Evolutionary conservation across 441 rosid genomes (phyloP).

Genomic region (Euphorbia schlechtendalii): DNA sequence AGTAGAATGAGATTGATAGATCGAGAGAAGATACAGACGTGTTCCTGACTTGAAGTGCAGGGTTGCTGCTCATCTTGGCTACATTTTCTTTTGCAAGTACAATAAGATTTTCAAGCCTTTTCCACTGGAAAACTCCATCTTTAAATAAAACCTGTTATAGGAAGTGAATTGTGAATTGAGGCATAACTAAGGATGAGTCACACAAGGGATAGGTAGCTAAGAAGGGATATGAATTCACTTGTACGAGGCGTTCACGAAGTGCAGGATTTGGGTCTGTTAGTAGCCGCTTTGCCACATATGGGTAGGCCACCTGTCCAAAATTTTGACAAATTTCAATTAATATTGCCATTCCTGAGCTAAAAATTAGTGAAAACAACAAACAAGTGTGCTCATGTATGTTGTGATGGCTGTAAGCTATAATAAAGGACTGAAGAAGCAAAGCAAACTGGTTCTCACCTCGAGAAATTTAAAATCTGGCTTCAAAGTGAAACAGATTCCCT

Average conservation of each 20-base stretch:
- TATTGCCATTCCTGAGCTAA: not conserved
- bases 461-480: constrained; percentile 94
- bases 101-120: constrained; percentile 85
- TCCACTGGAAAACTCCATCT: constrained; percentile 90
- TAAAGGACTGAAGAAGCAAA: not conserved
- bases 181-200: too few relatives aligned
- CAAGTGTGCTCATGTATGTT: not conserved
- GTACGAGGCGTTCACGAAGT: constrained; percentile 86
- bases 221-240: constrained; percentile 39
- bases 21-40: constrained; percentile 29
- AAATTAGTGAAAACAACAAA: not conserved
- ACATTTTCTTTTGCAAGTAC: constrained; percentile 92
- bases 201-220: not conserved
- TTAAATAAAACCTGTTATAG: constrained; percentile 71
- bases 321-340: not conserved
- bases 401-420: not conserved
- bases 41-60: constrained; percentile 52
- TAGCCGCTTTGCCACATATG: constrained; percentile 91
- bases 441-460: constrained; percentile 45
- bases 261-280: constrained; percentile 95
- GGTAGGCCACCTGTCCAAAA: constrained; percentile 78
- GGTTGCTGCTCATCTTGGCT: constrained; percentile 88
- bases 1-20: constrained; percentile 3
- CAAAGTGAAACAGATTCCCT: constrained; percentile 88
- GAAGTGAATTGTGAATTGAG: constrained; percentile 7